Evolutionary conservation across 176 grass and related monocot genomes (phyloP), one percentile per base, ranked within the genome.

Genomic region (Aegilops speltoides): DNA sequence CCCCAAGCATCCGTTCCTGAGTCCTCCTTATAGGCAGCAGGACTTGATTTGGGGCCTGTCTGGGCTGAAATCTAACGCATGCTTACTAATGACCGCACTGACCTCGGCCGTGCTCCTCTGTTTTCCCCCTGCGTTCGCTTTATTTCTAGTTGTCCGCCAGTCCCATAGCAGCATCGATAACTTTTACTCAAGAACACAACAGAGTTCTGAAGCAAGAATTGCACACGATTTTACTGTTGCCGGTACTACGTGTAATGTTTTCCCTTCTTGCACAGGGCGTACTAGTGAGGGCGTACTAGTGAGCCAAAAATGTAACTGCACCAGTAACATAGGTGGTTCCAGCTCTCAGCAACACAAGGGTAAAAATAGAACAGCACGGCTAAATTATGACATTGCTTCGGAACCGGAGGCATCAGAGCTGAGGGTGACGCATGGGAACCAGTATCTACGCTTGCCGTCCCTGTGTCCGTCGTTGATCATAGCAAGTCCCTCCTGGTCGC

Each of bases 381-480:
- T 66, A 26, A 3, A 29, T 66, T 29, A 82, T 82, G 81, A 85
- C 64, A 56, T 90, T 20, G 29, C 78, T 73, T 83, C 80, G 3
- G 33, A 79, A 81, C 79, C 79, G 23, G 86, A 45, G 24, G 87
- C 77, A 8, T 90, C 86, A 11, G 94, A 91, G 46, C 87, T 96
- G 77, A 91, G 50, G 57, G 94, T 89, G 62, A 94, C 94, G 36
- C 93, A 98, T 3, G 97, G 94, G 86, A 98, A 98, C 97, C 97
- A 98, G 78, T 96, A 94, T 76, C 92, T 88, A 26, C 90, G 91
- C 60, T 89, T 94, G 41, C 86, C 88, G 12, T 98, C 96, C 85
- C 76, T 94, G 85, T 98, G 94, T 7, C 97, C 97, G 81, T 94
- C 92, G 23, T 98, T 94, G 17, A 98, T 98, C 97, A 98, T 98